Base-by-base conservation (phyloP, 75 land plant genomes). In the Cryptomeria japonica region DNA sequence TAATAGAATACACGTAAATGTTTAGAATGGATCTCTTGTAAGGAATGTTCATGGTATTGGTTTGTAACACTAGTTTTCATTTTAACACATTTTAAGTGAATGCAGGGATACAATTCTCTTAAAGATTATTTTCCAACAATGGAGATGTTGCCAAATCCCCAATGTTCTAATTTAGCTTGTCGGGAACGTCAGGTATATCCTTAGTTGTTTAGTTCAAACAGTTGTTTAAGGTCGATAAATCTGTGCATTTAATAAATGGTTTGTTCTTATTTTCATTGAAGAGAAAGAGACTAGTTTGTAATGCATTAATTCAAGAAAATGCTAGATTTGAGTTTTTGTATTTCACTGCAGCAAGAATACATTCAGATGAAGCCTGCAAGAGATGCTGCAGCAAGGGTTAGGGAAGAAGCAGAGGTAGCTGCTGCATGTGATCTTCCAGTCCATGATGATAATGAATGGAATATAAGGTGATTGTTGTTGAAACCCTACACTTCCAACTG, bases 121-220 rank as follows among this genome's bases (percentile, higher is more conserved):
- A 96, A 98, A 87, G 99, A 98, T 88, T 98, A 85, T 84, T 98
- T 98, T 80, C 99, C 99, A 80, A 95, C 99, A 10, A 98, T 98
- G 99, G 97, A 95, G 92, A 97, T 98, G 99, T 91, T 88, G 76
- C 99, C 99, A 72, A 98, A 97, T 79, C 95, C 99, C 32, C 99
- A 97, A 46, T 98, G 99, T 89, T 92, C 96, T 73, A 98, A 98
- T 90, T 39, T 90, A 72, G 93, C 99, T 80, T 98, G 99, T 91
- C 85, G 93, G 18, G 92, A 94, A 39, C 94, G 96, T 58, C 99
- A 97, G 98, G 99, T 97, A 76, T 84, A 61, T 44, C 82, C 72
- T 28, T 85, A 87, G 9, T 78, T 77, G 31, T 46, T 37, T 51
- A 51, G n/a, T 41, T 83, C 75, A 51, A 32, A 19, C 9, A 82